Evolutionary conservation across 371 early-diverging fungal species (phyloP).

Genomic region (Encephalitozoon hellem): DNA sequence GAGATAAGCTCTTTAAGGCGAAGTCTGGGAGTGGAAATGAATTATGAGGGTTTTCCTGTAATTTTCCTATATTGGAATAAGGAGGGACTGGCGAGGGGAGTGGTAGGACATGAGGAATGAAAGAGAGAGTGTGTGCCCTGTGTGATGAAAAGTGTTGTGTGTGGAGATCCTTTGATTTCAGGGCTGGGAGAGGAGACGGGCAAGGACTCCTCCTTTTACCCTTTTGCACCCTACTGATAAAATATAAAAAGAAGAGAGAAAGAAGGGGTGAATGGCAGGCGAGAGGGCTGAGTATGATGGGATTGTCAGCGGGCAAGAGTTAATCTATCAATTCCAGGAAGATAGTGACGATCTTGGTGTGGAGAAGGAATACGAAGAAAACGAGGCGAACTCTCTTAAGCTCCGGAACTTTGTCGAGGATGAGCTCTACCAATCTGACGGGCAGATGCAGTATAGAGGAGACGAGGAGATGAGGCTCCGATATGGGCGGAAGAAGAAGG

Average conservation of each 20-base stretch:
- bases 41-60: not conserved
- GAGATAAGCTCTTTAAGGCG: not conserved
- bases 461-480: conserved; percentile 31
- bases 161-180: not conserved
- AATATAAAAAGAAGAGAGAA: conserved; percentile 8
- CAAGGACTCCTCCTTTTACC: not conserved
- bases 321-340: conserved; percentile 31
- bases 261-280: not conserved
- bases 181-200: not conserved
- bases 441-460: not conserved
- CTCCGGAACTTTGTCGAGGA: conserved; percentile 49
- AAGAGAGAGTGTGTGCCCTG: not conserved
- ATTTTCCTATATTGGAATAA: not conserved
- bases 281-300: not conserved
- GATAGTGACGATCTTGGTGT: conserved; percentile 44
- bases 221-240: not conserved
- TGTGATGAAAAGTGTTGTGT: too few species aligned
- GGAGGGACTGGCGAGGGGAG: too few species aligned
- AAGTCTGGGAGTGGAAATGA: not conserved
- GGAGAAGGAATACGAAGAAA: conserved; percentile 35
- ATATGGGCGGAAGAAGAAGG: conserved; percentile 52
- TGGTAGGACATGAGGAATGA: not conserved
- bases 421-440: conserved; percentile 24
- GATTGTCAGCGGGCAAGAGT: not conserved
- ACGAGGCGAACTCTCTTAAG: conserved; percentile 44